Percentiles rank a stretch among this genome's conserved stretches.
phyloP scores from a whole-genome alignment of 202 grass and related monocot species.

The Panicum hallii region DNA sequence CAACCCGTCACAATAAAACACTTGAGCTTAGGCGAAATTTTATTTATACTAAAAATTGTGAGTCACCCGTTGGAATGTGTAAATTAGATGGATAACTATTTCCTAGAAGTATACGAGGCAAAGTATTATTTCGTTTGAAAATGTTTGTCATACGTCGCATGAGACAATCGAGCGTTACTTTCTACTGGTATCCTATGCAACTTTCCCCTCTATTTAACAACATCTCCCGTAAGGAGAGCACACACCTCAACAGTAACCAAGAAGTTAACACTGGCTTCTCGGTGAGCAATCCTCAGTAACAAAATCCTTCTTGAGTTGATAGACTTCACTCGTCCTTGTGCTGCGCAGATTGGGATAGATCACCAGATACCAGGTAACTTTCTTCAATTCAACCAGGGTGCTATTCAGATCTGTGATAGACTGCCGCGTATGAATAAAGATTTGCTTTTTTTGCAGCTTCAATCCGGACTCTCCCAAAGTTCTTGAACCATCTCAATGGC shows the following conservation, averaged over 20 bases:
- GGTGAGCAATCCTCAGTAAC: background rate
- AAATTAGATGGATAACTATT: background rate
- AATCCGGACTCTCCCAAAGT: background rate
- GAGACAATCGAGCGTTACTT: background rate
- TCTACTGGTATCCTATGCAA: background rate
- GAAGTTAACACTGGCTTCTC: too few species aligned
- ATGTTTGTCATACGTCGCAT: background rate
- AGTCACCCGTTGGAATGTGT: background rate
- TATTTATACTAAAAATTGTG: too few species aligned
- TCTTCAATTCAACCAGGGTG: too few species aligned
- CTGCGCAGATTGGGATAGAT: too few species aligned
- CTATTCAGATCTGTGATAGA: too few species aligned
- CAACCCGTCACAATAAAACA: background rate
- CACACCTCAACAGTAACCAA: background rate
- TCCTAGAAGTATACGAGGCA: background rate
- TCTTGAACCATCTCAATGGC: background rate
- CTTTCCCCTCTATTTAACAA: slow-evolving; percentile 1
- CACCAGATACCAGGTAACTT: too few species aligned
- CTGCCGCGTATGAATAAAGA: background rate
- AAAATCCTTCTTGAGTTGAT: background rate
- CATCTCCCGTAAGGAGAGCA: background rate
- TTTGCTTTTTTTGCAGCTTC: background rate
- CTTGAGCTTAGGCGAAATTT: too few species aligned
- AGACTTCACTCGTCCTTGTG: background rate
- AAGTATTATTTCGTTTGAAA: background rate